phyloP scores from a whole-genome alignment of 768 basidiomycete genomes.

The Auriscalpium orientale region DNA sequence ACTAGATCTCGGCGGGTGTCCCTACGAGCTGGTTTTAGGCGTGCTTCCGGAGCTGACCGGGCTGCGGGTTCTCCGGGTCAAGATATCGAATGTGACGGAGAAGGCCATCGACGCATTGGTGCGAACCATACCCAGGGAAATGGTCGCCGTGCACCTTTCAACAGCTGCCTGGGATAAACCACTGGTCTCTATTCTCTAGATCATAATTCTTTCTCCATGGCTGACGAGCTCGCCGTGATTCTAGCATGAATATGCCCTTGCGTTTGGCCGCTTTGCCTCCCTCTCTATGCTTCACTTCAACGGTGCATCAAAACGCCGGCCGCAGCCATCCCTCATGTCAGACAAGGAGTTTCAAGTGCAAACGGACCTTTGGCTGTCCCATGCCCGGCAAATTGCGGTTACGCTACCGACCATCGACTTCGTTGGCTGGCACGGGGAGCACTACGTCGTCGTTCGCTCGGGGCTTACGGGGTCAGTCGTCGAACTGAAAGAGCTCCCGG shows the following conservation, averaged over 20 bases:
- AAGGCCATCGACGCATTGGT: constrained; percentile 32
- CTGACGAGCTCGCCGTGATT: not conserved
- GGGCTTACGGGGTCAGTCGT: not conserved
- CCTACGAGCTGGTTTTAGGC: constrained; percentile 50
- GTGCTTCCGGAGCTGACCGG: constrained; percentile 44
- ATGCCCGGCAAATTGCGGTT: constrained; percentile 42
- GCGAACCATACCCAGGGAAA: constrained; percentile 24
- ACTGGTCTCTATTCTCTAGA: constrained; percentile 28
- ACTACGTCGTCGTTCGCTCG: constrained; percentile 54
- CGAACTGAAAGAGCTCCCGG: constrained; percentile 58
- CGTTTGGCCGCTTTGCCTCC: constrained; percentile 39
- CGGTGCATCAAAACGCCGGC: constrained; percentile 37
- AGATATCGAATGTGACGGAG: constrained; percentile 43
- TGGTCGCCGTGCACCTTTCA: constrained; percentile 48
- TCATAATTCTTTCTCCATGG: not conserved
- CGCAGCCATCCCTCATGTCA: constrained; percentile 48
- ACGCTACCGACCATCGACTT: constrained; percentile 51
- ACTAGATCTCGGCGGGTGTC: constrained; percentile 58
- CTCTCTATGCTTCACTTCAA: constrained; percentile 58
- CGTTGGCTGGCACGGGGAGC: constrained; percentile 67
- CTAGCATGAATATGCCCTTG: constrained; percentile 46
- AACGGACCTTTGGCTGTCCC: constrained; percentile 47
- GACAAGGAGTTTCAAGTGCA: constrained; percentile 54
- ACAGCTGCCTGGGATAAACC: constrained; percentile 43
- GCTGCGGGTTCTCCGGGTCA: constrained; percentile 50